Evolutionary conservation across 192 early-diverging fungal genomes (phyloP).

Genomic region (Oehlia diaphana): DNA sequence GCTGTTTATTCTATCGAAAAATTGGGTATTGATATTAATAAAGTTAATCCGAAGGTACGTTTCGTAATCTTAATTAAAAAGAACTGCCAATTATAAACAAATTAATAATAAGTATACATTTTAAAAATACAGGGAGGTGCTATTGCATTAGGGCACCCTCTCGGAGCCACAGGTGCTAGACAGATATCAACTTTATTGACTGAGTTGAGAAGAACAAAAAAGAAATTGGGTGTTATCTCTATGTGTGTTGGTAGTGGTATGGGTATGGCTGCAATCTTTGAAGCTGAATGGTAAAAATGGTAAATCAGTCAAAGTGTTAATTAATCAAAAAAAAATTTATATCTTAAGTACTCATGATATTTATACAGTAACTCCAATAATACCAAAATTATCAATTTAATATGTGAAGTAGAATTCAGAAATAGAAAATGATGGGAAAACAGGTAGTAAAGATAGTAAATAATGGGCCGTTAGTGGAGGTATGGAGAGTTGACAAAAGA

Average conservation of each 20-base stretch:
- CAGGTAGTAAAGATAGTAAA: no score
- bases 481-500: no score
- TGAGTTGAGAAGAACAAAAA: slow-evolving; percentile 62
- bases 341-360: no score
- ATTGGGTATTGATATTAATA: slow-evolving; percentile 80
- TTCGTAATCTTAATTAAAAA: neutral
- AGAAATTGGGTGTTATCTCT: slow-evolving; percentile 38
- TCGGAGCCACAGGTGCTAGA: slow-evolving; percentile 92
- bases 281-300: slow-evolving; percentile 31
- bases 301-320: neutral
- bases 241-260: slow-evolving; percentile 46
- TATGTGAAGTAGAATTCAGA: no score
- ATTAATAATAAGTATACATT: neutral
- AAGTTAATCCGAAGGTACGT: slow-evolving; percentile 85
- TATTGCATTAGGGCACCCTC: slow-evolving; percentile 96
- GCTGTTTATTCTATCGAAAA: slow-evolving; percentile 90
- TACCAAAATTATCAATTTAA: no score
- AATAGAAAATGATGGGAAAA: no score
- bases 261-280: slow-evolving; percentile 42
- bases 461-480: no score
- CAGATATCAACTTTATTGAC: slow-evolving; percentile 94
- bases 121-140: slow-evolving; percentile 73
- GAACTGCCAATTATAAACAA: neutral
- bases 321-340: no score
- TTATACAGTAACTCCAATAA: no score